A percentile compares a stretch with the other conserved stretches of the same genome.
These are phyloP conservation scores for Dryas integrifolia DNA, from an alignment of 331 rosid species.

Conservation along the genomic window DNA sequence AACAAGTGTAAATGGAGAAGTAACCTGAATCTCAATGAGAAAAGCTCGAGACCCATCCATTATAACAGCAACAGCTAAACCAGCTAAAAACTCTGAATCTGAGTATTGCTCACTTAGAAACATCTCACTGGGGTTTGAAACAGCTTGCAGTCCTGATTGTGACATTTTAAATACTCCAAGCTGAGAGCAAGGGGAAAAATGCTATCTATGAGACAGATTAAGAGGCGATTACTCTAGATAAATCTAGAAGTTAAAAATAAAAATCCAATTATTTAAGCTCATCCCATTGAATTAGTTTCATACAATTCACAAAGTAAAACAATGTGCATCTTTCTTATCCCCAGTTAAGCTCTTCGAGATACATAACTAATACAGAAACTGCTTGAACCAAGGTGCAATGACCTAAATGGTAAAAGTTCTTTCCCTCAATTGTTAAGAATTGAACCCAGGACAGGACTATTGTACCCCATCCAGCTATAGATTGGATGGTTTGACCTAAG, in stretches of 20 bases:
- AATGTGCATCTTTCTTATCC: neutral
- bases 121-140: conserved; percentile 72
- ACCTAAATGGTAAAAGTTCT: neutral
- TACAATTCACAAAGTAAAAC: neutral
- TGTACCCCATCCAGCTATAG: neutral
- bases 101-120: conserved; percentile 66
- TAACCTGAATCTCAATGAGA: conserved; percentile 89
- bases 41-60: conserved; percentile 94
- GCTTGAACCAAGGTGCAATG: neutral
- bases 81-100: conserved; percentile 68
- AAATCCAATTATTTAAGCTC: neutral
- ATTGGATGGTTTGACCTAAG: neutral
- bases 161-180: conserved; percentile 96
- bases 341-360: neutral
- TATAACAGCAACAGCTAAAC: conserved; percentile 77
- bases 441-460: neutral
- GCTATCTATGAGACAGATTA: conserved; percentile 4
- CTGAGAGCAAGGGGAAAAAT: conserved; percentile 38
- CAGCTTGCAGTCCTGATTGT: conserved; percentile 64
- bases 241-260: neutral
- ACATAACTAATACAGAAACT: neutral
- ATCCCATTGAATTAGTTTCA: neutral
- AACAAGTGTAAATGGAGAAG: conserved; percentile 3
- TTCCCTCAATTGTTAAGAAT: neutral
- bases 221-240: neutral